phyloP scores from a whole-genome alignment of 768 basidiomycete species.

The Tulasnella sp. region DNA sequence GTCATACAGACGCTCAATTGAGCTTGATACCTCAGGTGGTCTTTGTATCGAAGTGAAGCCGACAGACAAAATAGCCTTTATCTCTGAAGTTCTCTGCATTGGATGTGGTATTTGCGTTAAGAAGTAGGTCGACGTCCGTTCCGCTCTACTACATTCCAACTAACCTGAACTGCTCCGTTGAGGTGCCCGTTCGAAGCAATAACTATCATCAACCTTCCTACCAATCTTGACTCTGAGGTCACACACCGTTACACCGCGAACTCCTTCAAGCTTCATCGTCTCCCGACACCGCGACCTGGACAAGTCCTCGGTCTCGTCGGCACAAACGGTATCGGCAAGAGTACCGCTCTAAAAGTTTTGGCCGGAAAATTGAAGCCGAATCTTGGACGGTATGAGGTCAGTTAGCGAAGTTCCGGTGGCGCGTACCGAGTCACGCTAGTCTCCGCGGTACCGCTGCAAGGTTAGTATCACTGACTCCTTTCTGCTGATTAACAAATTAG shows the following conservation, averaged over 20 bases:
- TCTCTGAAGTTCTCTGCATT: constrained; percentile 97
- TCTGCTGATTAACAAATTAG: constrained; percentile 29
- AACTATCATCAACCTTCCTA: constrained; percentile 96
- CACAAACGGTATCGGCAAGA: constrained; percentile 99
- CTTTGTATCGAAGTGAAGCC: constrained; percentile 97
- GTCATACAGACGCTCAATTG: background rate
- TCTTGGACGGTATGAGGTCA: constrained; percentile 86
- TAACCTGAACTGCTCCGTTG: background rate
- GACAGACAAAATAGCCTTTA: constrained; percentile 94
- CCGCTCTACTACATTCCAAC: background rate
- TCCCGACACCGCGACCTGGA: constrained; percentile 93
- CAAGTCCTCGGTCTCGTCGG: constrained; percentile 98
- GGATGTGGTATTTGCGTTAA: constrained; percentile 99
- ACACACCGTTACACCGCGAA: constrained; percentile 98
- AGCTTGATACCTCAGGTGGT: constrained; percentile 48
- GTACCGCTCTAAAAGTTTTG: constrained; percentile 91
- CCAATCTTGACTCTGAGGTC: constrained; percentile 89
- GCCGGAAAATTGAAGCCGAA: constrained; percentile 98
- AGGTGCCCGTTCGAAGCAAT: constrained; percentile 99
- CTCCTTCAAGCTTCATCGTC: constrained; percentile 95
- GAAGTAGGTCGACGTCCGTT: constrained; percentile 50
- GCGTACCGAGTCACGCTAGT: background rate
- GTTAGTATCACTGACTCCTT: background rate
- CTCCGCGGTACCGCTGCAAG: background rate
- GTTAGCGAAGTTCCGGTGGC: background rate